phyloP scores from a whole-genome alignment of 1,284 basidiomycete species.

The Tilletia caries region DNA sequence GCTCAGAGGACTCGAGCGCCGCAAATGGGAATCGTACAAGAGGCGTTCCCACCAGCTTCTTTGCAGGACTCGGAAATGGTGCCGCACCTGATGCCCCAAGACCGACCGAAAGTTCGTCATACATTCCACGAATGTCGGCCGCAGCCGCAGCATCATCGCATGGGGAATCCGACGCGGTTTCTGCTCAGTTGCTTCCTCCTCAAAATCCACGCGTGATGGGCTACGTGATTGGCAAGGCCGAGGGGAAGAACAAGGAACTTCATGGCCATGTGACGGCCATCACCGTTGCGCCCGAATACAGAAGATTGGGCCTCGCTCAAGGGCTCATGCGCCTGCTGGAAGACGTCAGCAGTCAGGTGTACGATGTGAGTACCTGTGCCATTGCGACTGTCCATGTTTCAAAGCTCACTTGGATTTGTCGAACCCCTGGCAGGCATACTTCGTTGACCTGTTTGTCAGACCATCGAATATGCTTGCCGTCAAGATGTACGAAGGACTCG shows the following conservation, averaged over 20 bases:
- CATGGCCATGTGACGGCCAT: conserved; percentile 76
- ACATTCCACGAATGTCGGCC: conserved; percentile 8
- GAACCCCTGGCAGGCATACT: conserved; percentile 74
- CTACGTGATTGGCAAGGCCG: conserved; percentile 46
- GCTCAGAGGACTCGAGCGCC: not conserved
- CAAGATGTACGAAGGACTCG: conserved; percentile 81
- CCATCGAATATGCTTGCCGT: conserved; percentile 61
- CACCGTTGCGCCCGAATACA: conserved; percentile 85
- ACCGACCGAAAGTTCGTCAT: not conserved
- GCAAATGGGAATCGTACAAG: no score
- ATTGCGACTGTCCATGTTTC: no score
- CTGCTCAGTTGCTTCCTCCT: not conserved
- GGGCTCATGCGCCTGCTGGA: conserved; percentile 79
- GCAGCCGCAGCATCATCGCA: not conserved
- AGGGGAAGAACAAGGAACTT: conserved; percentile 35
- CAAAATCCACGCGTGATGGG: conserved; percentile 25
- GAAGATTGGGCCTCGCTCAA: conserved; percentile 74
- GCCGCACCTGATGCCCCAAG: not conserved
- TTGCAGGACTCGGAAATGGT: not conserved
- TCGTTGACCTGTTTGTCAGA: conserved; percentile 86
- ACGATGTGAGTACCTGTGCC: conserved; percentile 20
- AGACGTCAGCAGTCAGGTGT: conserved; percentile 65
- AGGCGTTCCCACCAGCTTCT: not conserved
- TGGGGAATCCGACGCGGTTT: not conserved
- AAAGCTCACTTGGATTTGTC: not conserved